Evolutionary conservation across 306 rosid genomes (phyloP).

Genomic region (Begonia masoniana): DNA sequence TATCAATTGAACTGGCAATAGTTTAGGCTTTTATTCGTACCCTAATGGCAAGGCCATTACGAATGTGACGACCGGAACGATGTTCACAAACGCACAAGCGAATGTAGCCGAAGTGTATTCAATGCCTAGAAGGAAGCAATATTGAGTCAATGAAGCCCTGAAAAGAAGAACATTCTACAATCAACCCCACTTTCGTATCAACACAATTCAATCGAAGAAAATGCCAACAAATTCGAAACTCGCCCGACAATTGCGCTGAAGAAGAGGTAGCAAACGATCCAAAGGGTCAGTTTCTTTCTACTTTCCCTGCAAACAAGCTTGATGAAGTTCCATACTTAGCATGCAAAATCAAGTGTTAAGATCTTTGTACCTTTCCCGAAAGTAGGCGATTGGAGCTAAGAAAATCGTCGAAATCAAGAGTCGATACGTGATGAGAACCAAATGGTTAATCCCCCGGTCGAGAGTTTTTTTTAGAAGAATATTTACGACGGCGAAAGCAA

Average conservation of each 20-base stretch:
- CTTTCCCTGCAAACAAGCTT: conserved; percentile 32
- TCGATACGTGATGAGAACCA: conserved; percentile 79
- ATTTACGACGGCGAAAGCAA: conserved; percentile 55
- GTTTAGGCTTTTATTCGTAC: conserved; percentile 16
- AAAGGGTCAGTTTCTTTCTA: conserved; percentile 46
- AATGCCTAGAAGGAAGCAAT: conserved; percentile 73
- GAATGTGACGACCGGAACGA: conserved; percentile 71
- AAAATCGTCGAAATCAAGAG: conserved; percentile 54
- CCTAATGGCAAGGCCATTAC: conserved; percentile 76
- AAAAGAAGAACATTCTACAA: not conserved
- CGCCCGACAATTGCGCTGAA: conserved; percentile 83
- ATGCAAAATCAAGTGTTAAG: not conserved
- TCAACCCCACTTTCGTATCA: not conserved
- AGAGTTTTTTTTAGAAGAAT: conserved; percentile 79
- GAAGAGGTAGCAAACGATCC: conserved; percentile 60
- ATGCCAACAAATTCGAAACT: conserved; percentile 12
- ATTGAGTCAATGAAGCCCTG: conserved; percentile 78
- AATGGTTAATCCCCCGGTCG: conserved; percentile 70
- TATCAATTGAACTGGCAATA: too few relatives aligned
- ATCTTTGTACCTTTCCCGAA: conserved; percentile 48
- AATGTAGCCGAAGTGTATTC: conserved; percentile 88
- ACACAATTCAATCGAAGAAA: not conserved
- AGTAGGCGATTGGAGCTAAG: conserved; percentile 65
- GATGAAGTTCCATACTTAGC: not conserved
- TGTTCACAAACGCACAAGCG: conserved; percentile 72